A percentile compares a stretch with the other conserved stretches of the same genome.
These are phyloP conservation scores for Pseudogymnoascus sp. DNA, from an alignment of 2,329 filamentous ascomycete species.

Conservation along the genomic window DNA sequence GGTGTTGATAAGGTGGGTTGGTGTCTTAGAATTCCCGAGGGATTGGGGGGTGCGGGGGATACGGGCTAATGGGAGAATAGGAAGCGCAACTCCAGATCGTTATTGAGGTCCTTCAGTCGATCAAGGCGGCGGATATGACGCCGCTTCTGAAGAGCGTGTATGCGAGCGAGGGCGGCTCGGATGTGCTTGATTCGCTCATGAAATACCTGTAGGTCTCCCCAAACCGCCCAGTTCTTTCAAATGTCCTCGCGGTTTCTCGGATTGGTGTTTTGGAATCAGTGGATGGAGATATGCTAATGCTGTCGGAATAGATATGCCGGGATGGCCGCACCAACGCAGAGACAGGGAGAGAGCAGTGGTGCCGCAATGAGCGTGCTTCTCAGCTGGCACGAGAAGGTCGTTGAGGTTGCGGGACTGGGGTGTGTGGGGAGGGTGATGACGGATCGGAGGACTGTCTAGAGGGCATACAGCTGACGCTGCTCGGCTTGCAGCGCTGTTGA, in stretches of 20 bases:
- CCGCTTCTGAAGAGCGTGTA: slow-evolving; percentile 79
- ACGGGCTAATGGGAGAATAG: slow-evolving; percentile 36
- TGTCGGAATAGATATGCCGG: slow-evolving; percentile 9
- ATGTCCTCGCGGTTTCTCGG: background rate
- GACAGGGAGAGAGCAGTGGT: slow-evolving; percentile 59
- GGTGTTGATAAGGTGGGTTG: slow-evolving; percentile 45
- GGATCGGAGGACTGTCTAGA: slow-evolving; percentile 80
- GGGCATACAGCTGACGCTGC: background rate
- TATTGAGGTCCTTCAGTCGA: slow-evolving; percentile 88
- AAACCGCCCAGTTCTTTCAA: too few species aligned
- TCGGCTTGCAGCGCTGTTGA: background rate
- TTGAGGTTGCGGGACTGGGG: slow-evolving; percentile 85
- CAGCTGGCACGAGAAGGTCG: slow-evolving; percentile 98
- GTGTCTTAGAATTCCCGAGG: background rate
- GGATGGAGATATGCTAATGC: background rate
- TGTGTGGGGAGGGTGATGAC: slow-evolving; percentile 94
- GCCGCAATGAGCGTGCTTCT: slow-evolving; percentile 93
- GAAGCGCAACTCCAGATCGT: slow-evolving; percentile 83
- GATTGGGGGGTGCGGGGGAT: background rate
- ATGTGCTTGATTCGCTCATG: slow-evolving; percentile 87
- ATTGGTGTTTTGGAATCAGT: background rate
- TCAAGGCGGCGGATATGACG: slow-evolving; percentile 93
- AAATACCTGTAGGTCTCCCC: slow-evolving; percentile 97
- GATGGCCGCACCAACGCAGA: slow-evolving; percentile 27
- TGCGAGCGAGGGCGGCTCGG: slow-evolving; percentile 67